These are phyloP conservation scores for Alopecurus myosuroides DNA, from an alignment of 176 grass and related monocot species.

Conservation along the genomic window DNA sequence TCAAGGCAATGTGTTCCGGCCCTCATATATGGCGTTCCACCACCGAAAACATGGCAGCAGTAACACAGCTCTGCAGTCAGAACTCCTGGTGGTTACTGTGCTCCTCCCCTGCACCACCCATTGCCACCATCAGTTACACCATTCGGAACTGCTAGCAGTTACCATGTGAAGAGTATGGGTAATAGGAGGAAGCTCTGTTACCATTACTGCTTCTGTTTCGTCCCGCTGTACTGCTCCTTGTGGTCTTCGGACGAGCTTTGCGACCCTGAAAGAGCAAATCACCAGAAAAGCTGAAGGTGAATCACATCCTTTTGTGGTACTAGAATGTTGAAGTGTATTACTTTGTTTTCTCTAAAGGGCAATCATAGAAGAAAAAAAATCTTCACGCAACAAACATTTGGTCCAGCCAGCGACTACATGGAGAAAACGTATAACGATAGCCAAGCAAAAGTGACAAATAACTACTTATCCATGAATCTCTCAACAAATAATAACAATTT, in stretches of 20 bases:
- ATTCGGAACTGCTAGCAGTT: constrained; percentile 38
- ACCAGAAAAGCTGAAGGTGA: not conserved
- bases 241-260: constrained; percentile 66
- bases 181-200: constrained; percentile 47
- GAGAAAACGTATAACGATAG: not conserved
- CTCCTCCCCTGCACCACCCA: constrained; percentile 27
- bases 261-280: constrained; percentile 55
- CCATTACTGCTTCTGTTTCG: constrained; percentile 54
- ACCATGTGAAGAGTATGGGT: constrained; percentile 33
- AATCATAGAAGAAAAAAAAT: not conserved
- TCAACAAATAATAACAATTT: not conserved
- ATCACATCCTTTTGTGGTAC: not conserved
- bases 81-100: constrained; percentile 44
- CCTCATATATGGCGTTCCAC: not conserved
- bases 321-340: not conserved
- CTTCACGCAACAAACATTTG: not conserved
- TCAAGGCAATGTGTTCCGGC: not conserved
- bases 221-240: constrained; percentile 65
- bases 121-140: constrained; percentile 22
- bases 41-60: not conserved
- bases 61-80: constrained; percentile 11
- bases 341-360: not conserved
- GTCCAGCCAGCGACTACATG: not conserved
- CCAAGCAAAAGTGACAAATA: not conserved
- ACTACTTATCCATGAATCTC: constrained; percentile 1